Evolutionary conservation across 441 rosid species (phyloP), one percentile per base, ranked within the genome.

Genomic region (Croton laevigatus): DNA sequence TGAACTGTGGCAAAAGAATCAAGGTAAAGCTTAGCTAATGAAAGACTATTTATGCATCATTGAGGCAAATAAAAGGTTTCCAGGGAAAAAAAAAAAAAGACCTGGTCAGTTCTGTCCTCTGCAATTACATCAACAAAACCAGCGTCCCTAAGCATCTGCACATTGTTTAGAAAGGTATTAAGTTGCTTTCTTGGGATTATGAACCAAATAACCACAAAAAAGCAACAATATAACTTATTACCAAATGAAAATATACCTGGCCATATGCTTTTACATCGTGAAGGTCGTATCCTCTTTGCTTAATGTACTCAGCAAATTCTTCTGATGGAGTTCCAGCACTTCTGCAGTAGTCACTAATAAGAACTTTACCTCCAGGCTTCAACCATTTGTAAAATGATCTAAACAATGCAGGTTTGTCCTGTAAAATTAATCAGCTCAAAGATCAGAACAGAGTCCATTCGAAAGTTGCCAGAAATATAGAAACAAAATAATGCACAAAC

Each of bases 271-370:
- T 72, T 5, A 93, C 85, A 64, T 88, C 91, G 40, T 96, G 99
- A 72, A 93, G 99, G 84, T 96, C 96, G 78, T 96, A 96, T 65
- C 97, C 99, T 83, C 99, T 90, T 82, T 93, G 96, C 77, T 85
- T 87, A 48, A 91, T 90, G 70, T 96, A 93, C 75, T 78, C 89
- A 0, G 87, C 77, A 65, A 95, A 93, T 73, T 93, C 97, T 45
- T 82, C 7, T 5, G 97, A 83, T 55, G 98, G 88, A 58, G 87
- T 79, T 78, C 90, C 88, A 34, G 91, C 75, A 71, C 82, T 82
- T 71, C 66, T 88, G 86, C 99, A 93, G 85, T 95, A 95, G 75
- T 93, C 97, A 64, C 90, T 93, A 62, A 96, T 91, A 14, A 96
- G 98, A 81, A 93, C 89, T 84, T 80, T 91, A n/a, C 99, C 98